Conservation (phyloP, 1,139 yeast species). For the Suzukiozyma palmioleophila region DNA sequence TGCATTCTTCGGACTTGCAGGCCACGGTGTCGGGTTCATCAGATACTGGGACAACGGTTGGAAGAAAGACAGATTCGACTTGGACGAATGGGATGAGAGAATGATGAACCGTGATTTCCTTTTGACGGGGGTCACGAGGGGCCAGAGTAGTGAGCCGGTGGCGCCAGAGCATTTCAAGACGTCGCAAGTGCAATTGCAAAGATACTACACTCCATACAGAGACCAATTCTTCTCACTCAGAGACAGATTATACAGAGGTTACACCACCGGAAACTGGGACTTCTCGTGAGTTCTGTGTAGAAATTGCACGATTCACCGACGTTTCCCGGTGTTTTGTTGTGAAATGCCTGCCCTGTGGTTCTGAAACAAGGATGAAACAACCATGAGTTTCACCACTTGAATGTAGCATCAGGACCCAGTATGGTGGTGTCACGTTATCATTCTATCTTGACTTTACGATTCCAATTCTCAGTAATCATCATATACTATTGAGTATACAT, state of each 20-base stretch:
- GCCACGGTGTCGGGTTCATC: slow-evolving; percentile 43
- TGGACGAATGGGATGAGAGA: slow-evolving; percentile 44
- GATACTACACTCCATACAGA: slow-evolving; percentile 48
- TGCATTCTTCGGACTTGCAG: slow-evolving; percentile 47
- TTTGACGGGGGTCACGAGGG: slow-evolving; percentile 69
- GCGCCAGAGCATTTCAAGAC: slow-evolving; percentile 69
- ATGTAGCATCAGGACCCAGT: too few relatives aligned
- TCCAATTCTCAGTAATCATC: background rate
- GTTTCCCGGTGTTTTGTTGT: too few relatives aligned
- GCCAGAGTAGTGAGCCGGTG: slow-evolving; percentile 59
- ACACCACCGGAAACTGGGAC: slow-evolving; percentile 47
- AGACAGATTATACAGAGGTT: slow-evolving; percentile 49
- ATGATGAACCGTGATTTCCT: slow-evolving; percentile 71
- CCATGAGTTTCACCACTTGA: too few relatives aligned
- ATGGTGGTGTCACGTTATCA: too few relatives aligned
- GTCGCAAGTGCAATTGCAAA: slow-evolving; percentile 29
- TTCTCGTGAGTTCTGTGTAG: slow-evolving; percentile 20
- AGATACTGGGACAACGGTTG: slow-evolving; percentile 53
- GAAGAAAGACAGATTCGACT: slow-evolving; percentile 46
- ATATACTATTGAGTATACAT: too few relatives aligned
- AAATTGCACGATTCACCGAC: too few relatives aligned
- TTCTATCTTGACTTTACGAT: background rate
- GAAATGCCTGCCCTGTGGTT: too few relatives aligned
- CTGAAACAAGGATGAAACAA: too few relatives aligned
- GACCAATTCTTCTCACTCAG: slow-evolving; percentile 46